Evolutionary conservation across 75 land plant species (phyloP).

Genomic region (Pinus tabuliformis): DNA sequence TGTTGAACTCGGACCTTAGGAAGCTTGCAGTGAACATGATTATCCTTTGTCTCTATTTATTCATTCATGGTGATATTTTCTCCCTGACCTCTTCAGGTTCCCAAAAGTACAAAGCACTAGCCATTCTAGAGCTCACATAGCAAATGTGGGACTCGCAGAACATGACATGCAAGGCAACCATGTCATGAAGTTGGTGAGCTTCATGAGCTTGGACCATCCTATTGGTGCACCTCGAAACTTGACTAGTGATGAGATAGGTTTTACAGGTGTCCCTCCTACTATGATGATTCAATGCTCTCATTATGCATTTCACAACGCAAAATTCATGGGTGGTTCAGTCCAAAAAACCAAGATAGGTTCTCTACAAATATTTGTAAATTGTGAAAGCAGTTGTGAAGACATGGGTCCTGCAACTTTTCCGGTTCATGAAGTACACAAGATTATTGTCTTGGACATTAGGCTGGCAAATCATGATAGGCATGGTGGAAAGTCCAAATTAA

Average conservation of each 20-base stretch:
- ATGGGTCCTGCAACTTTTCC: constrained; percentile 2
- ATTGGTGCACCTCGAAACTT: neutral
- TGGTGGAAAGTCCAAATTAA: neutral
- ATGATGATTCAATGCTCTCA: constrained; percentile 13
- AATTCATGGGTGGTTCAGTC: no score
- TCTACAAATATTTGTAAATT: constrained; percentile 11
- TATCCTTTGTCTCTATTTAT: no score
- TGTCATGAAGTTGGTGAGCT: no score
- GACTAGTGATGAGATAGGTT: neutral
- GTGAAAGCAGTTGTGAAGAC: constrained; percentile 13
- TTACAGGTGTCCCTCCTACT: constrained; percentile 27
- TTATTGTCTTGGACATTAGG: constrained; percentile 16
- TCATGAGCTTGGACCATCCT: neutral
- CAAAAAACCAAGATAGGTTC: constrained; percentile 11
- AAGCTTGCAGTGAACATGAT: no score
- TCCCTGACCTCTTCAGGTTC: no score
- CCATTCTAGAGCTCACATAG: no score
- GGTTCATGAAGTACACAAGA: constrained; percentile 20
- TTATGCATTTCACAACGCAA: neutral
- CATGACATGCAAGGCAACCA: neutral
- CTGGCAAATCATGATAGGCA: constrained; percentile 19
- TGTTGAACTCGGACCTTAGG: no score
- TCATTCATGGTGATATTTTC: no score
- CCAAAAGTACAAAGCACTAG: no score
- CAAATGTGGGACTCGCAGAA: no score